Conservation (phyloP, 75 land plant genomes). For the Sequoia sempervirens region DNA sequence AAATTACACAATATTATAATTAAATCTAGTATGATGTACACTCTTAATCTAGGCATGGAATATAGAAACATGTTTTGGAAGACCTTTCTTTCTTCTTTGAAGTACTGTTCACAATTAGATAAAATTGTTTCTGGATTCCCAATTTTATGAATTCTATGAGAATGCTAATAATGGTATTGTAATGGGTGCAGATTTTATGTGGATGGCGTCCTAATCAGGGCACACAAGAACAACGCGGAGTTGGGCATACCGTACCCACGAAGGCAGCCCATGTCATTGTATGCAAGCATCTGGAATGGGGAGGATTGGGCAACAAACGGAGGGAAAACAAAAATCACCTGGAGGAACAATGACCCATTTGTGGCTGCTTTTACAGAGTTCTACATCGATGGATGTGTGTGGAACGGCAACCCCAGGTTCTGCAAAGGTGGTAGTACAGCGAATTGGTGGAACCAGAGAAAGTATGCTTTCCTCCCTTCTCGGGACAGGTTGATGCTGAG, state of each 20-base stretch:
- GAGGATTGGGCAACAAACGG: conserved; percentile 30
- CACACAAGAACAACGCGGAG: conserved; percentile 27
- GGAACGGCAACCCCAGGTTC: conserved; percentile 9
- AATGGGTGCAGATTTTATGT: conserved; percentile 27
- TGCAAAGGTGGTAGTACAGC: neutral
- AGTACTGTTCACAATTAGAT: no score
- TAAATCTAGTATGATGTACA: no score
- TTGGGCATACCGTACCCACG: conserved; percentile 28
- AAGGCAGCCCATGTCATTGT: conserved; percentile 24
- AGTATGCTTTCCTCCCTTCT: neutral
- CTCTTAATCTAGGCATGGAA: no score
- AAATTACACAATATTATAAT: no score
- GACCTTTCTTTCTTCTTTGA: no score
- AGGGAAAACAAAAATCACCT: conserved; percentile 16
- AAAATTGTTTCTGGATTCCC: no score
- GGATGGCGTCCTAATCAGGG: conserved; percentile 29
- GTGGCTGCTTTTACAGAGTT: conserved; percentile 15
- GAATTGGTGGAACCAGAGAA: conserved; percentile 16
- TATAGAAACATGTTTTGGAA: no score
- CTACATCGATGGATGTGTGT: conserved; percentile 14
- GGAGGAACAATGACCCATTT: conserved; percentile 15
- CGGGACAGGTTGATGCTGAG: neutral
- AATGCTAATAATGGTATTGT: neutral
- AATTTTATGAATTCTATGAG: neutral
- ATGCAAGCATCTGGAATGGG: conserved; percentile 28